These are phyloP conservation scores for Phaeoacremonium minimum DNA, from an alignment of 2,329 filamentous ascomycete genomes.

Conservation along the genomic window DNA sequence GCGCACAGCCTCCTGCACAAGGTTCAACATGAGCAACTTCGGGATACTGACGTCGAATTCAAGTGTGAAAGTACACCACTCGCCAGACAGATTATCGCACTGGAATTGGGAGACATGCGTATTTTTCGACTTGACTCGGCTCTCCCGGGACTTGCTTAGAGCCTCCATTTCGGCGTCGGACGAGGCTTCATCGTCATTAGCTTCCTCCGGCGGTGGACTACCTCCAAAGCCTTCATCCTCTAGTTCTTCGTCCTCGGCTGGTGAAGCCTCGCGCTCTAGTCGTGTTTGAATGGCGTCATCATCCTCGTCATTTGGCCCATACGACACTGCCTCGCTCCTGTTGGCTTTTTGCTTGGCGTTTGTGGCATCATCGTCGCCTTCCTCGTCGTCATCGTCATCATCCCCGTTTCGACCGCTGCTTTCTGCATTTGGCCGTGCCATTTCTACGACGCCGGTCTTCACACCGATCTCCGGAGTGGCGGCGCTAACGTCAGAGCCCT, in stretches of 20 bases:
- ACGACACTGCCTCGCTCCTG: conserved; percentile 77
- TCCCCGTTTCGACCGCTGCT: conserved; percentile 44
- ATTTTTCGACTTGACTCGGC: conserved; percentile 59
- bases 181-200: conserved; percentile 33
- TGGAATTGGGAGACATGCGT: conserved; percentile 70
- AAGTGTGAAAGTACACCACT: conserved; percentile 75
- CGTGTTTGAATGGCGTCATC: conserved; percentile 70
- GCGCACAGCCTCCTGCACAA: conserved; percentile 77
- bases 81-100: conserved; percentile 71
- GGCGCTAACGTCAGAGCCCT: conserved; percentile 56
- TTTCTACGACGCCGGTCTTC: conserved; percentile 49
- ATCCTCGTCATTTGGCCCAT: conserved; percentile 89
- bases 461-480: conserved; percentile 71
- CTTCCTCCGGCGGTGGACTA: conserved; percentile 37
- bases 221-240: conserved; percentile 49
- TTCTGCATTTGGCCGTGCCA: conserved; percentile 30
- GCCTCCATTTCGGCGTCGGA: conserved; percentile 21
- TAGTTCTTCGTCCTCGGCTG: conserved; percentile 48
- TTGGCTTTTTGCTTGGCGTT: conserved; percentile 72
- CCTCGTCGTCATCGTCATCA: conserved; percentile 66
- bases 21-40: conserved; percentile 88
- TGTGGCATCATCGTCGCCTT: conserved; percentile 74
- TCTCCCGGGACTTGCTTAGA: conserved; percentile 49
- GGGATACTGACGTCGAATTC: conserved; percentile 76
- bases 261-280: conserved; percentile 53